Conservation (phyloP, 2,329 filamentous ascomycete species). For the Diplodia intermedia region DNA sequence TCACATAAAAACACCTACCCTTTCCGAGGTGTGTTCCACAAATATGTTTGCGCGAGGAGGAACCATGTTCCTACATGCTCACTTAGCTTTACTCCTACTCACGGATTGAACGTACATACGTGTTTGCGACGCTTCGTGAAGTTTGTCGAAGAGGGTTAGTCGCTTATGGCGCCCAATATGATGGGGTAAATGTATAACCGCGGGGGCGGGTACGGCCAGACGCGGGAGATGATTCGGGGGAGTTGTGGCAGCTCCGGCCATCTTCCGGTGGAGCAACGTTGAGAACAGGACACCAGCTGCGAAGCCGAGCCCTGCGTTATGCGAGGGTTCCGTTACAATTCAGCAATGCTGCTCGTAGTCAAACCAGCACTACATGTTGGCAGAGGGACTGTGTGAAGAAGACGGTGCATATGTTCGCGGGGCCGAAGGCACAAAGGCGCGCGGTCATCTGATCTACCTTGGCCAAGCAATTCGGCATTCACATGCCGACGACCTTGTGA, state of each 20-base stretch:
- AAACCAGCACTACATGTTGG: background rate
- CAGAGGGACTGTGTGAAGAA: background rate
- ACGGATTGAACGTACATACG: background rate
- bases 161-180: background rate
- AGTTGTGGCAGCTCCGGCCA: background rate
- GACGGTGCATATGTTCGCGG: slow-evolving; percentile 3
- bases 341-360: background rate
- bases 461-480: slow-evolving; percentile 18
- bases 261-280: slow-evolving; percentile 3
- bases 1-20: background rate
- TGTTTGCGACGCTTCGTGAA: background rate
- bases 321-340: background rate
- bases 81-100: too few relatives aligned
- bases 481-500: background rate
- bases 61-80: too few relatives aligned
- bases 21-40: background rate
- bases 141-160: background rate
- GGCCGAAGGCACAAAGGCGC: slow-evolving; percentile 2
- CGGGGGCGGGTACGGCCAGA: background rate
- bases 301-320: too few relatives aligned
- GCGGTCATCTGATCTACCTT: slow-evolving; percentile 15
- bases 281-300: background rate
- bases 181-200: slow-evolving; percentile 14
- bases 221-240: slow-evolving; percentile 13
- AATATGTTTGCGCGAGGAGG: too few relatives aligned